Base-by-base conservation (phyloP, 2,329 filamentous ascomycete species). In the Cordyceps militaris region DNA sequence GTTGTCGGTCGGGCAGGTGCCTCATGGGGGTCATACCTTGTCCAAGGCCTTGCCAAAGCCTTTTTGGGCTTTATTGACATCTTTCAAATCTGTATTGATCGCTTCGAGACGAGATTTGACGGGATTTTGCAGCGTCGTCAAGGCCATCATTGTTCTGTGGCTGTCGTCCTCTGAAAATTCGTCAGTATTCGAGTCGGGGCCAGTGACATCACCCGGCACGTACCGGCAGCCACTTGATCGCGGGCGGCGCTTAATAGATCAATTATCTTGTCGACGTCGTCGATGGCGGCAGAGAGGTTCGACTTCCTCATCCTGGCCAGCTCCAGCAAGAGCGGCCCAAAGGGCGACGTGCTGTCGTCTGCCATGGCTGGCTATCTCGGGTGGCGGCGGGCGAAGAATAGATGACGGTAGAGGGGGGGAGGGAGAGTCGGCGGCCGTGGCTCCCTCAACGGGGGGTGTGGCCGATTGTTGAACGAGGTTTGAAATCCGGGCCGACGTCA, bases 31-130 rank as follows among this genome's bases (percentile, higher is more conserved):
- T 59, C 73, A 43, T 71, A 89, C 89, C 78, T 87, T 90, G 70
- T 96, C 90, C 30, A 99, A 76, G 6, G 89, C 84, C 69, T 92
- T 96, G 64, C 86, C 86, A 71, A 95, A 96, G 63, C 87, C 87
- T 70, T 87, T 91, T 59, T 96, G 86, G 2, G 87, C 86, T 62
- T 87, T 87, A 65, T 95, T 88, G 3, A 94, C 86, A 57, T 90
- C 88, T 70, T 91, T 94, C 51, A 97, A 75, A 66, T 90, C 86
- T 55, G 88, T 85, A 63, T 88, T 93, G 40, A 96, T 84, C 36
- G 83, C 80, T 40, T 96, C 91, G 60, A 97, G 87, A 1, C 86
- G 85, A 53, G 86, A 79, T 67, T 92, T 94, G 58, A 96, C 79
- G 0, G 92, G 89, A 62, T 88, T 92, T 69, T 97, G 91, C 19